Evolutionary conservation across 495 filamentous ascomycete species (phyloP), one percentile per base, ranked within the genome.

Genomic region (Cercophora scortea): DNA sequence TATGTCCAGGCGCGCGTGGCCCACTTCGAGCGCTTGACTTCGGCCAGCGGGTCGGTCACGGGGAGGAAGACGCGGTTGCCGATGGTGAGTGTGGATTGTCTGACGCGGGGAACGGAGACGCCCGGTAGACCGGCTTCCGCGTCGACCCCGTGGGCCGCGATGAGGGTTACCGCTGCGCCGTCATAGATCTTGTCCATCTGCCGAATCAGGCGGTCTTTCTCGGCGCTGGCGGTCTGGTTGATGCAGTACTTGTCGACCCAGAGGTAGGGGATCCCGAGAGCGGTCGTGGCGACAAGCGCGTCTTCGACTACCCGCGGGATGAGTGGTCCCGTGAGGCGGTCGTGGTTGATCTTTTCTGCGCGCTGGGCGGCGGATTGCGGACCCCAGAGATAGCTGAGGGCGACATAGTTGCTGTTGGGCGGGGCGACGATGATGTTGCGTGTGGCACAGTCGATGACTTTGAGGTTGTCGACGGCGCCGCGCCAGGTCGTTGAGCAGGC

Each of bases 1-100:
- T 58, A 75, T 2, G 72, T 75, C 72, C 72, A 75, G 8, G 63
- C 72, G 34, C 72, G 49, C 5, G 58, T 66, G 8, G 34, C n/a
- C 72, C 69, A 73, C n/a, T 47, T 59, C 0, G 62, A 65, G 0
- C 44, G n/a, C 7, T 4, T 0, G 32, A 72, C 50, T 15, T 41
- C 13, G 2, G 12, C 12, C 38, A 12, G 11, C 38, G 15, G 12
- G 15, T 12, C 12, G 38, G 38, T 12, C 15, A 41, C 38, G 2
- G 38, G 15, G 15, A 41, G 11, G 12, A 41, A 41, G 15, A 16
- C 15, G n/a, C 42, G 9, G 42, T 9, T 15, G 42, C 42, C 42
- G 12, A 44, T 9, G 42, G 42, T 44, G 42, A 15, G 17, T 44
- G 9, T 12, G 42, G 17, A 17, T 17, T 44, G 42, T 15, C 4